These are phyloP conservation scores for Neonectria ditissima DNA, from an alignment of 2,329 filamentous ascomycete genomes.

Conservation along the genomic window DNA sequence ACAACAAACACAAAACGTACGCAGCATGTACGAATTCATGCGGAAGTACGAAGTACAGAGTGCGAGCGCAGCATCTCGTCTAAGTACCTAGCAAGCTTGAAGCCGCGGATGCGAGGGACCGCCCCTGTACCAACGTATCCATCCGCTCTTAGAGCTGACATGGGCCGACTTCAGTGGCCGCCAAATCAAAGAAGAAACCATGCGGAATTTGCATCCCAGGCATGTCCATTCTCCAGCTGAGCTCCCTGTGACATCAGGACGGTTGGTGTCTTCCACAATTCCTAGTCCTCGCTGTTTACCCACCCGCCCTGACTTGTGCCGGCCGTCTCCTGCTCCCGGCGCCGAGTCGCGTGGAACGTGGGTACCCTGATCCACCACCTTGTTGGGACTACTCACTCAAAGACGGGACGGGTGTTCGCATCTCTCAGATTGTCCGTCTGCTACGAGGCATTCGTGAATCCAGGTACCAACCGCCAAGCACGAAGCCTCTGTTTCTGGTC, in stretches of 20 bases:
- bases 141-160: constrained; percentile 7
- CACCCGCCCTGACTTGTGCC: not conserved
- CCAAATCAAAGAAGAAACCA: not conserved
- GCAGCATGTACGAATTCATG: not conserved
- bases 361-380: constrained; percentile 7
- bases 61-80: not conserved
- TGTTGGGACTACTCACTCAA: not conserved
- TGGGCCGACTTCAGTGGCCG: constrained; percentile 19
- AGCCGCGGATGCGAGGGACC: constrained; percentile 9
- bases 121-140: not conserved
- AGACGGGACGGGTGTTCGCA: not conserved
- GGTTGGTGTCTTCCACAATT: not conserved
- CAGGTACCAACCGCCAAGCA: not conserved
- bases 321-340: not conserved
- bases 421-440: not conserved
- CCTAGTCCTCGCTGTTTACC: not conserved
- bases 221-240: constrained; percentile 12
- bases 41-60: too few species aligned
- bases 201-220: constrained; percentile 6
- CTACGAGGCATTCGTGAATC: not conserved
- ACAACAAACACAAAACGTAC: not conserved
- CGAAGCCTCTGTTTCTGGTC: not conserved
- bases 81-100: not conserved
- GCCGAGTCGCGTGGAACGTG: constrained; percentile 22
- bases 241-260: constrained; percentile 28